Conservation (phyloP, 2,329 filamentous ascomycete genomes). For the Metarhizium rileyi region DNA sequence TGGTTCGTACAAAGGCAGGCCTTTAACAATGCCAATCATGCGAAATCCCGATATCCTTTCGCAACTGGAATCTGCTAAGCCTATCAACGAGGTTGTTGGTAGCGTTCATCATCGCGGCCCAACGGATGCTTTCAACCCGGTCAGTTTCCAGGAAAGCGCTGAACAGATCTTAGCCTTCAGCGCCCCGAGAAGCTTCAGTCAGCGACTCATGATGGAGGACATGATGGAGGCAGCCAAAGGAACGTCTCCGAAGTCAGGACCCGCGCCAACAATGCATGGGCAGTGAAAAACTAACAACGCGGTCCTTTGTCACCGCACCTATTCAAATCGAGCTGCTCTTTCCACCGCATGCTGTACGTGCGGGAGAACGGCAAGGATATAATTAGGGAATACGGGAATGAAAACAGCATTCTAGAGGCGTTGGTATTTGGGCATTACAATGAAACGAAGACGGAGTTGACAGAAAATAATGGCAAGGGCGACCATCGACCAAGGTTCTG, state of each 20-base stretch:
- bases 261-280: slow-evolving; percentile 8
- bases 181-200: slow-evolving; percentile 37
- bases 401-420: slow-evolving; percentile 8
- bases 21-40: slow-evolving; percentile 43
- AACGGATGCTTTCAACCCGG: slow-evolving; percentile 35
- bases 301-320: neutral
- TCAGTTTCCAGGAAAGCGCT: slow-evolving; percentile 30
- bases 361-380: neutral
- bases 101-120: slow-evolving; percentile 42
- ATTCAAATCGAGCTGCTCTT: slow-evolving; percentile 5
- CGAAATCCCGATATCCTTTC: slow-evolving; percentile 38
- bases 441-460: neutral
- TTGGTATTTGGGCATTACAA: slow-evolving; percentile 8
- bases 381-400: neutral
- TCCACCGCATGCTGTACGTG: neutral
- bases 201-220: slow-evolving; percentile 40
- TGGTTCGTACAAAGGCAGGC: slow-evolving; percentile 45
- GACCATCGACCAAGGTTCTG: neutral
- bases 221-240: slow-evolving; percentile 22
- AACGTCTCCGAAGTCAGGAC: slow-evolving; percentile 6
- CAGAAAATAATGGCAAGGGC: slow-evolving; percentile 6
- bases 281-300: neutral
- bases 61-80: slow-evolving; percentile 36
- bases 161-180: slow-evolving; percentile 30
- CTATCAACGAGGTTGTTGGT: slow-evolving; percentile 42